Percentiles rank a stretch among this genome's conserved stretches.
Conservation (phyloP, 176 grass and related monocot species). For the Cenchrus fungigraminus region DNA sequence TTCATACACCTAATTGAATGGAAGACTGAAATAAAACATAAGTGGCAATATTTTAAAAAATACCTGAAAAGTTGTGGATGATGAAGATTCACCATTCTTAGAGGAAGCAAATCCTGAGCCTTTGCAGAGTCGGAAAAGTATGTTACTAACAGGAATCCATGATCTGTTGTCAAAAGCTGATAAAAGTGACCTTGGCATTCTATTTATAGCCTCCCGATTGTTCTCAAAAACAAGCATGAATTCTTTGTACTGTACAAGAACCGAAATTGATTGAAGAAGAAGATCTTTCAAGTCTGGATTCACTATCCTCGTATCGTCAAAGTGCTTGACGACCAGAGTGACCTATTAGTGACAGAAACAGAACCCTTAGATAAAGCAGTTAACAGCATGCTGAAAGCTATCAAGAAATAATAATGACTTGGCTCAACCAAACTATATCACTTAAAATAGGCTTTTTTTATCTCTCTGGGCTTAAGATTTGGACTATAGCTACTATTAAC, state of each 20-base stretch:
- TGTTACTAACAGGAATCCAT: slow-evolving; percentile 87
- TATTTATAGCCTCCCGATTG: slow-evolving; percentile 74
- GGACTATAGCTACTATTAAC: neutral
- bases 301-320: slow-evolving; percentile 76
- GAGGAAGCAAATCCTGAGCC: slow-evolving; percentile 78
- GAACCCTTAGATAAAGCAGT: slow-evolving; percentile 29
- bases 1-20: slow-evolving; percentile 2
- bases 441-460: neutral
- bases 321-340: slow-evolving; percentile 82
- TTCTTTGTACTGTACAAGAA: slow-evolving; percentile 81
- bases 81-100: slow-evolving; percentile 71
- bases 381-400: slow-evolving; percentile 9
- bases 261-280: slow-evolving; percentile 85
- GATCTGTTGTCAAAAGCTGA: slow-evolving; percentile 89
- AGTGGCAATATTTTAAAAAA: neutral
- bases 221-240: slow-evolving; percentile 87
- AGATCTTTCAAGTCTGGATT: slow-evolving; percentile 82
- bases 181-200: slow-evolving; percentile 71
- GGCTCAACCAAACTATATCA: neutral
- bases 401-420: slow-evolving; percentile 3
- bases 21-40: slow-evolving; percentile 1
- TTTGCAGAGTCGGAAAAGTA: slow-evolving; percentile 79
- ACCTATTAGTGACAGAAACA: slow-evolving; percentile 52
- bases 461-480: neutral
- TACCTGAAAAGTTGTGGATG: slow-evolving; percentile 81